Evolutionary conservation across 2,329 filamentous ascomycete genomes (phyloP), one percentile per base, ranked within the genome.

Genomic region (Nigrospora osmanthi): DNA sequence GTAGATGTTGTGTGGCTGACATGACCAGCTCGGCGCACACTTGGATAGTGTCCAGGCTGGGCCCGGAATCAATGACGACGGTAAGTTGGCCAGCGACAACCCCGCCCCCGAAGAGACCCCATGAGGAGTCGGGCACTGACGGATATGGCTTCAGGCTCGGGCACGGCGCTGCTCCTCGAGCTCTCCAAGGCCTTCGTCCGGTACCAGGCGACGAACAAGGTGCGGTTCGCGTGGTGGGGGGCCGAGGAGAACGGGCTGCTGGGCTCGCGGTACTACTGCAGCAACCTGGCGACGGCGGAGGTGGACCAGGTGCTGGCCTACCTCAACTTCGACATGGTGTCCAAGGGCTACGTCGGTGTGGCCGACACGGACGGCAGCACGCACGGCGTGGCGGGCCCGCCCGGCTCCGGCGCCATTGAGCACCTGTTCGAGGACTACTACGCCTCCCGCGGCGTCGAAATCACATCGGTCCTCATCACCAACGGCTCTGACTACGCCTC

Each of bases 401-500:
- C 57, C 0, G 62, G 62, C 0, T 62, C 60, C 14, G 60, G 54
- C 10, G 54, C 57, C n/a, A 62, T 65, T 38, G 59, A 65, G 47
- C 44, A 52, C 19, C 45, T 66, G 3, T 63, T 62, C 43, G 49
- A 55, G 13, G 57, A 61, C 9, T 46, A 63, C 36, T 56, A 64
- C 11, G 47, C 51, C 17, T 49, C 48, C 7, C 47, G 55, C 38
- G 54, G 58, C 3, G 50, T 58, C 15, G 43, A 49, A 10, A 54
- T 60, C 16, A 60, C 56, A 0, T 48, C 58, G 0, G 61, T 57
- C 1, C 37, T 50, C 5, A 57, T 66, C 37, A 61, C 61, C 0
- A 61, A 60, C 9, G 58, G 79, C 40, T 78, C 72, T 9, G 80
- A 84, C 55, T 83, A 83, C 50, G 76, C 73, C 38, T 40, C 61